Evolutionary conservation across 1,284 basidiomycete genomes (phyloP), one percentile per base, ranked within the genome.

Genomic region (Malassezia yamatoensis): DNA sequence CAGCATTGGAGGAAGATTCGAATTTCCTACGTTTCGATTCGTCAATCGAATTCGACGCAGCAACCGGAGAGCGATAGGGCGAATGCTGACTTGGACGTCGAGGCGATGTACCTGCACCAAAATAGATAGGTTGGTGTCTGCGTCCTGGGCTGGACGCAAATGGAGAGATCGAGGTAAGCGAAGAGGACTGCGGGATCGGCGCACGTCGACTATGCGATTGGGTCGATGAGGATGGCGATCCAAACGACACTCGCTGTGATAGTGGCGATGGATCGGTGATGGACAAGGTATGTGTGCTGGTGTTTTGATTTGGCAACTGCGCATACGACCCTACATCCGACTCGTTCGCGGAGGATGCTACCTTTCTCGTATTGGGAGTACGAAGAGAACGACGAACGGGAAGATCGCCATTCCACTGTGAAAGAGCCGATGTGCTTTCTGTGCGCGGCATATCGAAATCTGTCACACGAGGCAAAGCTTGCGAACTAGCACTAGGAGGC

Each of bases 101-200:
- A 9, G 54, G 35, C 9, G 39, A 33, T 21, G 37, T 52, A 29
- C 55, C 55, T 9, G 50, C 37, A 2, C 55, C 55, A 21, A 58
- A 53, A 29, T 58, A 58, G 24, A 58, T 53, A 5, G 55, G 55
- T 5, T 47, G 51, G 39, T 58, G 55, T 24, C 24, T 35, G 1
- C 55, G 55, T 12, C 55, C 55, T 20, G 46, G 10, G 8, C 37
- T 33, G 10, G 42, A n/a, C 0, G 54, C 37, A 15, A 57, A 42
- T 13, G 49, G 54, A 34, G 54, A 56, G 7, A 44, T 36, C 8
- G 54, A 45, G 20, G 21, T 21, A 24, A 40, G 8, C 40, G 32
- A 24, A 12, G 41, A 43, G 13, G 43, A 45, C 15, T 15, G n/a
- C n/a, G n/a, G 7, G n/a, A 34, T 35, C 11, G 40, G 18, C 32